Evolutionary conservation across 2,329 filamentous ascomycete species (phyloP).

Genomic region (Penicillium sp.): DNA sequence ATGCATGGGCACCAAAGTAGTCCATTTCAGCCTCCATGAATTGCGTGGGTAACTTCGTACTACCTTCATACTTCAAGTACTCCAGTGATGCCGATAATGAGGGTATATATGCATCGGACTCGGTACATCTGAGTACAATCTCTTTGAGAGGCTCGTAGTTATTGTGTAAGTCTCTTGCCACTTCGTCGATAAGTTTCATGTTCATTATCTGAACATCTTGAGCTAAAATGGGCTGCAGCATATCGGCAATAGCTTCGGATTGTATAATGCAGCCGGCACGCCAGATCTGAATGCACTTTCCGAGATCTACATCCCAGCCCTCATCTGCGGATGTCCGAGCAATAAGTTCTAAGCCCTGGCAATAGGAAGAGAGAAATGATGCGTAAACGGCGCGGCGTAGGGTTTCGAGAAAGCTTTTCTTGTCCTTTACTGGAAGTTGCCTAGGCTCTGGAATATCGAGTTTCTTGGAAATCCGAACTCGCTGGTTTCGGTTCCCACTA

Average conservation of each 20-base stretch:
- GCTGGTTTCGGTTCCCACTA: constrained; percentile 58
- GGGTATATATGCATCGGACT: constrained; percentile 59
- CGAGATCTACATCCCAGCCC: constrained; percentile 51
- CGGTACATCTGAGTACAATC: constrained; percentile 52
- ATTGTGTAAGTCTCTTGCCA: constrained; percentile 53
- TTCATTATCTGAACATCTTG: constrained; percentile 28
- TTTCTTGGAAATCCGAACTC: constrained; percentile 51
- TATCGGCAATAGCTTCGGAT: constrained; percentile 59
- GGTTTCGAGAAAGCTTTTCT: constrained; percentile 51
- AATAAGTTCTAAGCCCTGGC: constrained; percentile 64
- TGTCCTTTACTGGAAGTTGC: constrained; percentile 29
- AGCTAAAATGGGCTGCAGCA: constrained; percentile 44
- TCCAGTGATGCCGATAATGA: constrained; percentile 61
- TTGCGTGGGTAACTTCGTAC: constrained; percentile 59
- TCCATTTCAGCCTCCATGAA: constrained; percentile 70
- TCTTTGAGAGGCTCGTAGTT: constrained; percentile 52
- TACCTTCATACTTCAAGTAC: constrained; percentile 62
- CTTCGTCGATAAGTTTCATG: constrained; percentile 39
- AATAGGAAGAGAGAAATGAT: constrained; percentile 59
- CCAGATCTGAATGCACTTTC: constrained; percentile 55
- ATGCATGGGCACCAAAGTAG: constrained; percentile 66
- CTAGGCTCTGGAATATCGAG: constrained; percentile 40
- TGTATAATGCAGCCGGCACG: constrained; percentile 68
- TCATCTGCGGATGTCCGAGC: constrained; percentile 55
- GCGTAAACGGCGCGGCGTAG: constrained; percentile 60